Evolutionary conservation across 2,329 filamentous ascomycete genomes (phyloP).

Genomic region (Diplodia corticola): DNA sequence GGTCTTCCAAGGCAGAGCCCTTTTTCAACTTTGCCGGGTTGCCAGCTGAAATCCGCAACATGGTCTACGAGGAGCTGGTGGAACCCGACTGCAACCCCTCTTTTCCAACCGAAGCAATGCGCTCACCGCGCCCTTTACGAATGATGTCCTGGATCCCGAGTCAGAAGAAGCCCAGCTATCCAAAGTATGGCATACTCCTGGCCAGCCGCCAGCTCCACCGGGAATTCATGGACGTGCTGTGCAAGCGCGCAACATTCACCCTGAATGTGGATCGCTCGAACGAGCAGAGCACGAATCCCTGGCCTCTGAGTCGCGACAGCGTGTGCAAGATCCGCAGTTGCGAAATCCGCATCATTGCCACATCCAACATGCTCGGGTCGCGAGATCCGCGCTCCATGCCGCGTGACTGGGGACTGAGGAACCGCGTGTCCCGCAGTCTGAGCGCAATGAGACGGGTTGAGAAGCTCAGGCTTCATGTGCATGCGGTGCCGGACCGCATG

Average conservation of each 20-base stretch:
- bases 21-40: slow-evolving; percentile 24
- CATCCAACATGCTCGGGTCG: slow-evolving; percentile 39
- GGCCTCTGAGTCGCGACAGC: slow-evolving; percentile 31
- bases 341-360: slow-evolving; percentile 36
- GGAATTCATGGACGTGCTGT: slow-evolving; percentile 39
- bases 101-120: slow-evolving; percentile 13
- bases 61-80: slow-evolving; percentile 26
- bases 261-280: slow-evolving; percentile 37
- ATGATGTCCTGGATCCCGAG: background rate
- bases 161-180: background rate
- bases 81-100: slow-evolving; percentile 2
- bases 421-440: slow-evolving; percentile 25
- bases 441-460: slow-evolving; percentile 30
- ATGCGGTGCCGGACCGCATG: slow-evolving; percentile 39
- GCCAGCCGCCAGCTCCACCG: slow-evolving; percentile 36
- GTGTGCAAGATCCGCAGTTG: slow-evolving; percentile 32
- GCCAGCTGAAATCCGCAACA: slow-evolving; percentile 24
- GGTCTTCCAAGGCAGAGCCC: slow-evolving; percentile 5
- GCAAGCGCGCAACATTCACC: slow-evolving; percentile 34
- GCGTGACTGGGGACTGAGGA: slow-evolving; percentile 34
- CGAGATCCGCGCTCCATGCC: slow-evolving; percentile 40
- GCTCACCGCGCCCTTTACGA: background rate
- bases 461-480: slow-evolving; percentile 34
- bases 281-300: slow-evolving; percentile 30
- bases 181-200: slow-evolving; percentile 28